phyloP scores from a whole-genome alignment of 208 protist genomes.

The Trypanosoma mega region DNA sequence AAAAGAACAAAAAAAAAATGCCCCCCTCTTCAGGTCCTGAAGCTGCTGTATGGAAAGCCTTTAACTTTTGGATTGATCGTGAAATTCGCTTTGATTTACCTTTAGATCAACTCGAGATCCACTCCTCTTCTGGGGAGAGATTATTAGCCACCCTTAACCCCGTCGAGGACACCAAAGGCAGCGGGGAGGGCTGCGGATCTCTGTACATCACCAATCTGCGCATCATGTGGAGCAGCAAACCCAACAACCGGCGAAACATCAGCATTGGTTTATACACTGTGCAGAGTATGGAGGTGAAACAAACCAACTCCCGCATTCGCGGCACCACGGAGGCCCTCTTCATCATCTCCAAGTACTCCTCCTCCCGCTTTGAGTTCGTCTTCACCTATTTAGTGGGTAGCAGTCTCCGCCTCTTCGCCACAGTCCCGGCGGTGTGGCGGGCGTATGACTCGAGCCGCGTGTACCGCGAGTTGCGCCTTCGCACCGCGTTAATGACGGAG shows the following conservation, averaged over 20 bases:
- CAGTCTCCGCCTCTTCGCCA: conserved; percentile 71
- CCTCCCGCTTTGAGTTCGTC: conserved; percentile 93
- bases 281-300: conserved; percentile 83
- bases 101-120: conserved; percentile 42
- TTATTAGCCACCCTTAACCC: conserved; percentile 73
- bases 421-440: conserved; percentile 73
- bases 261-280: conserved; percentile 93
- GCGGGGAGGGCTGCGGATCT: conserved; percentile 89
- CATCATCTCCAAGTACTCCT: conserved; percentile 80
- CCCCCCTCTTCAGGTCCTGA: not conserved
- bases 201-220: conserved; percentile 96
- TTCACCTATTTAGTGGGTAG: conserved; percentile 86
- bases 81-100: conserved; percentile 94
- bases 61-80: conserved; percentile 93
- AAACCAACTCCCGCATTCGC: conserved; percentile 71
- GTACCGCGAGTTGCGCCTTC: conserved; percentile 95
- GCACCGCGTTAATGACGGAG: conserved; percentile 87
- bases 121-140: conserved; percentile 65
- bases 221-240: conserved; percentile 87
- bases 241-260: conserved; percentile 73
- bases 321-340: conserved; percentile 88
- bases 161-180: conserved; percentile 97
- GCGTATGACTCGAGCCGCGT: conserved; percentile 94
- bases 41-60: conserved; percentile 31
- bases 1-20: conserved; percentile 22